Evolutionary conservation across 108 stramenopile species (phyloP), one percentile per base, ranked within the genome.

Genomic region (Aurantiochytrium sp.): DNA sequence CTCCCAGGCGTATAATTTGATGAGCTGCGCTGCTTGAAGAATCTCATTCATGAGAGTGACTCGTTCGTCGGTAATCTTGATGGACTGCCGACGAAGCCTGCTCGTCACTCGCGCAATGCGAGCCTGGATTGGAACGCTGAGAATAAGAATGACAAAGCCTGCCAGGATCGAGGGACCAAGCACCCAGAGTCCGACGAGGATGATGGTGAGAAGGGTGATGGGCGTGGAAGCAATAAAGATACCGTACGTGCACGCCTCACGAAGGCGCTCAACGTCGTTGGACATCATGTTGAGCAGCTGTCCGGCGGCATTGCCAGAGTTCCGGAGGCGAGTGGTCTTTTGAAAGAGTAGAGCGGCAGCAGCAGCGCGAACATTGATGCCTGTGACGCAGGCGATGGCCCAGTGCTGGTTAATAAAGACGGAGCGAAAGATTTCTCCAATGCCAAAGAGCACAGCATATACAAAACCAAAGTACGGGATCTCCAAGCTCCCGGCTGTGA

Each of bases 1-100:
- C 64, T 90, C 91, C 90, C 90, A 92, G 21, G 90, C 90, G 35
- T 73, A 89, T 12, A 90, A 58, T 90, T 92, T 92, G 87, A 92
- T 90, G 44, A 90, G 47, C 35, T 73, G 88, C 51, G 90, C 90
- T 29, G 83, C 90, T 25, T 88, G 88, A 25, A 90, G 89, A 4
- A 87, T 23, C 43, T 90, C 89, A 5, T 76, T 87, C 76, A 90
- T 90, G 44, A 87, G 76, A 3, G 19, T 59, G 23, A 90, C 89
- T 16, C 89, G 76, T 28, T 28, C 19, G 60, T 90, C 89, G 19
- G 89, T 90, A 6, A 57, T 16, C 43, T 5, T 16, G 18, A 76
- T 58, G 28, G 73, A 47, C 76, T 55, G 28, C 3, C 21, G n/a
- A 19, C 89, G 89, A 4, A 89, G 35, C 19, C 60, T 10, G 44